phyloP scores from a whole-genome alignment of 179 eudicot genomes.

The Gypsophila paniculata region DNA sequence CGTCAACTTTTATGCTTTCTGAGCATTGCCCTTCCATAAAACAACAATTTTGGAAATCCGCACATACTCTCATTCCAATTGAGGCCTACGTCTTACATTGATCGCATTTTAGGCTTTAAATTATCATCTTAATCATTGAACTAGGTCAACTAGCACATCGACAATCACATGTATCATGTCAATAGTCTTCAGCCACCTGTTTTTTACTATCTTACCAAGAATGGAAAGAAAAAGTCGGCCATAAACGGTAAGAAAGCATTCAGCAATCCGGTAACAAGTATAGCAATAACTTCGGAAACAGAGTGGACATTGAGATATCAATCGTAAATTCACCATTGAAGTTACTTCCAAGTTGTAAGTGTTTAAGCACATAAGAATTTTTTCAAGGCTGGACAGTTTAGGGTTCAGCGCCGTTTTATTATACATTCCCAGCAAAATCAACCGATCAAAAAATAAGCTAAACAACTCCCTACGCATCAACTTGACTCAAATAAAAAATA shows the following conservation, averaged over 20 bases:
- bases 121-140: neutral
- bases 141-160: neutral
- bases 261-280: neutral
- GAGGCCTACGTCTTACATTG: neutral
- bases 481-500: neutral
- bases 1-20: neutral
- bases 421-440: neutral
- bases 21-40: neutral
- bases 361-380: neutral
- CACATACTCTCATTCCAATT: neutral
- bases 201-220: neutral
- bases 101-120: too few species aligned
- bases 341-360: neutral
- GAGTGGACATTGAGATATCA: neutral
- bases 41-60: conserved; percentile 1
- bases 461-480: neutral
- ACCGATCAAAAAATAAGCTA: neutral
- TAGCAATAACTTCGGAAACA: neutral
- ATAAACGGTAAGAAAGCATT: neutral
- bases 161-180: neutral
- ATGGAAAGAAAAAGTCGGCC: neutral
- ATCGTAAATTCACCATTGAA: neutral
- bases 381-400: neutral
- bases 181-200: neutral
- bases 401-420: neutral